Evolutionary conservation across 352 stramenopile genomes (phyloP), one percentile per base, ranked within the genome.

Genomic region (Pythium rhizo-oryzae): DNA sequence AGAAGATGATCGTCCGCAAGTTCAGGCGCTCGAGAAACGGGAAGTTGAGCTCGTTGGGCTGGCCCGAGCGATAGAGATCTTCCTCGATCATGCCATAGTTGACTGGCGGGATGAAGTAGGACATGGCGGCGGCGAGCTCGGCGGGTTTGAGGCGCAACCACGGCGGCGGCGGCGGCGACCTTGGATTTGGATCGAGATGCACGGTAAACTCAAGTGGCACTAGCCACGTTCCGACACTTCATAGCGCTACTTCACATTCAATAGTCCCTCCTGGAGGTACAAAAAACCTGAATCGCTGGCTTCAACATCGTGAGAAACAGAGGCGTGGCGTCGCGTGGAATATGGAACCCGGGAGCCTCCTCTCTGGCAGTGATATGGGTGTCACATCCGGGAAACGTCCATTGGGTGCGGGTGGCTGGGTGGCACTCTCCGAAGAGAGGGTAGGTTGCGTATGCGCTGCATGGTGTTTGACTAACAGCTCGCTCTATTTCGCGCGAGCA

Each of bases 31-130:
- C 92, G 11, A 98, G 76, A 67, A 97, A 98, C 21, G 91, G 90
- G 67, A 96, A 97, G 71, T 97, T 98, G 58, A 98, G 88, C 75
- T 98, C 92, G 62, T 92, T 97, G 13, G 92, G 91, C 67, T 96
- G 86, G 8, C 86, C 91, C 8, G 87, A 97, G 43, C 92, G 87
- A 69, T 98, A 97, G 25, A 98, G 70, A 58, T 96, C 90, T 69
- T 97, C 90, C 59, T 97, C 89, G 44, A 98, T 90, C 83, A 97
- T 95, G 67, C 90, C 90, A 75, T 97, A 98, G 76, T 97, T 98
- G 51, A 97, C 87, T 1, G 92, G 92, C 44, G 92, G 92, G 70
- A 98, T 97, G 76, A 96, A 95, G 73, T 95, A 95, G 62, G 89
- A 93, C 90, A 97, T 97, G 56, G 24, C 52, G 24, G 24, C 35